These are phyloP conservation scores for Tuber calosporum DNA, from an alignment of 495 filamentous ascomycete genomes.

Conservation along the genomic window DNA sequence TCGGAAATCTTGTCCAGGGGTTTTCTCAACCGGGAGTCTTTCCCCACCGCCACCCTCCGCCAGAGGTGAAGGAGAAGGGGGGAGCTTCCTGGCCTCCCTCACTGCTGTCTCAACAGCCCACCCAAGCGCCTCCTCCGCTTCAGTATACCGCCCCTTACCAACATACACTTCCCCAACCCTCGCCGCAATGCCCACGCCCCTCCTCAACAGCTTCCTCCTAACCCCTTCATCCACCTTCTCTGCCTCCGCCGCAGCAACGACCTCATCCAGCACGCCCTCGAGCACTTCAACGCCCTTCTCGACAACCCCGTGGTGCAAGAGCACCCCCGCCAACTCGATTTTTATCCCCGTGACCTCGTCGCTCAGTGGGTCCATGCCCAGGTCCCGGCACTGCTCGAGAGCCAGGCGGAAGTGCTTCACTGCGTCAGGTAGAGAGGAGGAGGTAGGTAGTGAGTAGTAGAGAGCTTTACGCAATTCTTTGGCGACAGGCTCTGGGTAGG, in stretches of 20 bases:
- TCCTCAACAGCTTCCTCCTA: constrained; percentile 62
- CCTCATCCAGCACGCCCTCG: constrained; percentile 58
- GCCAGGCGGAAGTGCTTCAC: constrained; percentile 75
- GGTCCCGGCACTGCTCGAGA: constrained; percentile 58
- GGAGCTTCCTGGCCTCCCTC: constrained; percentile 49
- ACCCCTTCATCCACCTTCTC: constrained; percentile 45
- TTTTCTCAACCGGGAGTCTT: constrained; percentile 45
- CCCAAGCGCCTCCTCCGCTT: constrained; percentile 65
- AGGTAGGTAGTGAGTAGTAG: constrained; percentile 70
- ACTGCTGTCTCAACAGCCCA: constrained; percentile 75
- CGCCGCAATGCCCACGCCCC: constrained; percentile 63
- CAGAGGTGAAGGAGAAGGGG: constrained; percentile 32
- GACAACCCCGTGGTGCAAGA: constrained; percentile 64
- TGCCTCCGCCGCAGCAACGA: constrained; percentile 49
- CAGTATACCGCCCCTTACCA: constrained; percentile 53
- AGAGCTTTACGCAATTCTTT: constrained; percentile 74
- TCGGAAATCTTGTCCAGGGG: constrained; percentile 4
- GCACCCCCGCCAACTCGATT: constrained; percentile 66
- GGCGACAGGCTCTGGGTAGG: constrained; percentile 73
- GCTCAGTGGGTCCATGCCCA: constrained; percentile 75
- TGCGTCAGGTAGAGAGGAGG: constrained; percentile 56
- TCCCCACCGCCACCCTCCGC: constrained; percentile 56
- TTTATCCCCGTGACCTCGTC: constrained; percentile 86
- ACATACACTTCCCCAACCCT: constrained; percentile 77
- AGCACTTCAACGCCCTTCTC: constrained; percentile 64